Evolutionary conservation across 495 filamentous ascomycete genomes (phyloP).

Genomic region (Parathielavia hyrcaniae): DNA sequence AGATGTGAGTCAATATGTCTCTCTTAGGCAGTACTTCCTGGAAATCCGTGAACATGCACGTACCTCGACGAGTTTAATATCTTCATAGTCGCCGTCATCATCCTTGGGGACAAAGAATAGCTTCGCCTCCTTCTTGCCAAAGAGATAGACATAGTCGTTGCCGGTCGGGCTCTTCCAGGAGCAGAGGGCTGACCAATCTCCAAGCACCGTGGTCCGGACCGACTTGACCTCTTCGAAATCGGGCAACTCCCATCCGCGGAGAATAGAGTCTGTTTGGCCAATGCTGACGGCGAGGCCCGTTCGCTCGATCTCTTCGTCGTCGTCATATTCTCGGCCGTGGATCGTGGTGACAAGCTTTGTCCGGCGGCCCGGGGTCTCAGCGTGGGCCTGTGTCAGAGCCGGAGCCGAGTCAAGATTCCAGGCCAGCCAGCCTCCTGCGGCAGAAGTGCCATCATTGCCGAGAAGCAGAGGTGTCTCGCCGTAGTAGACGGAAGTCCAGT

Average conservation of each 20-base stretch:
- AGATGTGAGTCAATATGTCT: neutral
- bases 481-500: constrained; percentile 16
- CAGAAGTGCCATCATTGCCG: constrained; percentile 12
- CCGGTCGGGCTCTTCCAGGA: constrained; percentile 12
- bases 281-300: constrained; percentile 9
- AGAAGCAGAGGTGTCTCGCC: constrained; percentile 6
- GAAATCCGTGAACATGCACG: too few species aligned
- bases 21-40: too few species aligned
- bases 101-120: constrained; percentile 9
- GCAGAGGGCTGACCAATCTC: constrained; percentile 14
- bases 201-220: constrained; percentile 3
- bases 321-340: neutral
- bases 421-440: constrained; percentile 7
- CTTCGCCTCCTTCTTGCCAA: constrained; percentile 10
- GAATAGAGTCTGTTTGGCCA: constrained; percentile 7
- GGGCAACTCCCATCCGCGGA: constrained; percentile 8
- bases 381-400: neutral
- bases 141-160: constrained; percentile 6
- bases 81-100: neutral
- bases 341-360: constrained; percentile 13
- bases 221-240: constrained; percentile 9
- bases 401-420: constrained; percentile 6
- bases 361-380: constrained; percentile 8
- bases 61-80: constrained; percentile 10
- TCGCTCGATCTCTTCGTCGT: neutral